Percentiles rank a stretch among this genome's conserved stretches.
phyloP scores from a whole-genome alignment of 345 rosid species.

The Euphorbia pulcherrima region DNA sequence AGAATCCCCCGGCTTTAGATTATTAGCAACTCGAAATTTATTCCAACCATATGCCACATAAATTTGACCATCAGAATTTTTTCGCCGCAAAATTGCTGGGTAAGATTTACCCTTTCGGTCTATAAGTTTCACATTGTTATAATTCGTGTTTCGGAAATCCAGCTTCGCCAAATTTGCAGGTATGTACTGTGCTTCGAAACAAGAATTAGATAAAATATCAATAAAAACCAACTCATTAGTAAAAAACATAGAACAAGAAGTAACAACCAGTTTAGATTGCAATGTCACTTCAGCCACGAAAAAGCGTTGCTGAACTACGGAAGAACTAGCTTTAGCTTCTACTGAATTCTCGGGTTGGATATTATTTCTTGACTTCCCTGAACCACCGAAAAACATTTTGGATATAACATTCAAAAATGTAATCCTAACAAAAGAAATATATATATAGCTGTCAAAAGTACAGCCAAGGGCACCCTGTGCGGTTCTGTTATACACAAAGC shows the following conservation, averaged over 20 bases:
- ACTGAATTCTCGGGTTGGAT: not conserved
- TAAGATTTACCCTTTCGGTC: slow-evolving; percentile 11
- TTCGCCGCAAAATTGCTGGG: slow-evolving; percentile 10
- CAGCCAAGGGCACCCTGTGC: no score
- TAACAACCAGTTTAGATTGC: not conserved
- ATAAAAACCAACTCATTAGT: not conserved
- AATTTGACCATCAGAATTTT: no score
- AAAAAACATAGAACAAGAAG: not conserved
- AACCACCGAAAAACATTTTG: not conserved
- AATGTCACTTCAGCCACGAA: not conserved
- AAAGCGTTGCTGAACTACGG: slow-evolving; percentile 3
- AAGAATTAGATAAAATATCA: not conserved
- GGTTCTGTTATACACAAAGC: no score
- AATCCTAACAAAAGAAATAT: not conserved
- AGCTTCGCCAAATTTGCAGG: slow-evolving; percentile 9
- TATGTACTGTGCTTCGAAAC: slow-evolving; percentile 10
- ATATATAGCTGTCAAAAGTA: no score
- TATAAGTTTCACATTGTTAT: slow-evolving; percentile 6
- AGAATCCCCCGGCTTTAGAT: slow-evolving; percentile 11
- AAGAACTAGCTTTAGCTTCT: no score
- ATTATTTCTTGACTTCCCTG: slow-evolving; percentile 3
- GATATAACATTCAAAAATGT: not conserved
- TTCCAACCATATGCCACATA: slow-evolving; percentile 13
- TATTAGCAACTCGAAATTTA: not conserved
- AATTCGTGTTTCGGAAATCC: not conserved